Base-by-base conservation (phyloP, 2,329 filamentous ascomycete species). In the Scedosporium apiospermum region DNA sequence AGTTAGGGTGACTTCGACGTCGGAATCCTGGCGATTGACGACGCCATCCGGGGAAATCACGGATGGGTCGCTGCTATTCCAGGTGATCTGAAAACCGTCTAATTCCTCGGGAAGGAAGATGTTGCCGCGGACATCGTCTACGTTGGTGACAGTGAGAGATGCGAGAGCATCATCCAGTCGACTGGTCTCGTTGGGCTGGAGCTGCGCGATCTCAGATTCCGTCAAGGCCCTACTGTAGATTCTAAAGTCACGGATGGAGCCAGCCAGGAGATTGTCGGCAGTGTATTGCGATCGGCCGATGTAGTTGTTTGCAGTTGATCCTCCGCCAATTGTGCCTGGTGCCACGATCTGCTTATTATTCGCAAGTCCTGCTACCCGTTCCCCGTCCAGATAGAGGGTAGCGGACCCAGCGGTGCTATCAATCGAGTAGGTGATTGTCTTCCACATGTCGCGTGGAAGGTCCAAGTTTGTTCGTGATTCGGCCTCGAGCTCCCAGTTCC, bases 91-190 rank as follows among this genome's bases (percentile, higher is more conserved):
- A 3, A 71, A 64, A 0, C 69, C 71, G 26, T 75, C 69, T 21
- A 64, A 57, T 1, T 67, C 63, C 1, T 66, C 46, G 12, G 76
- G 75, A 4, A 78, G 68, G 46, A 70, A 64, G 21, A 78, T 64
- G 63, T 78, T 76, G 26, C 75, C 74, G 18, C 73, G 70, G 57
- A 78, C 70, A 58, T 76, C 71, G 6, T 72, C 68, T 21, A 76
- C 64, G 64, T 77, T 76, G 46, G 66, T 68, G 1, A 76, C 63
- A 1, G 65, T 58, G 6, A 75, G 63, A 21, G 63, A 64, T 16
- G 64, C 61, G n/a, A 70, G 68, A 9, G 66, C 66, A 23, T 27
- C 44, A n/a, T 61, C 59, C 4, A 21, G 7, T 9, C 59, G 59
- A 16, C 5, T 51, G 5, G 42, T 44, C 26, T 61, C 44, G 26